Evolutionary conservation across 2,329 filamentous ascomycete species (phyloP).

Genomic region (Pezicula neosporulosa): DNA sequence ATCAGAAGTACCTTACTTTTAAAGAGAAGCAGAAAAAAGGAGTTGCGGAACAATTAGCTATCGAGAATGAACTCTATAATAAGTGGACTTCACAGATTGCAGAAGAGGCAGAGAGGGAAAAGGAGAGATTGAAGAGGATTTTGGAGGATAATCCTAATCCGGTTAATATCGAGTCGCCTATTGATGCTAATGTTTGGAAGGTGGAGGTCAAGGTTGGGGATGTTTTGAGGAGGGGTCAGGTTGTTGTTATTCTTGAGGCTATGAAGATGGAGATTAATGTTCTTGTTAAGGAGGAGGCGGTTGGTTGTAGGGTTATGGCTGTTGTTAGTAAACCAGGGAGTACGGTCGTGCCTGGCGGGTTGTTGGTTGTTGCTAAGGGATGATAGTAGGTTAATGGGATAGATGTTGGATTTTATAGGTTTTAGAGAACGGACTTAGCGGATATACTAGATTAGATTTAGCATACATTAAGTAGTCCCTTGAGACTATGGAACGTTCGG

Average conservation of each 20-base stretch:
- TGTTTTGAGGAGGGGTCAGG: too few species aligned
- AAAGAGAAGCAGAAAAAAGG: slow-evolving; percentile 9
- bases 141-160: slow-evolving; percentile 18
- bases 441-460: too few species aligned
- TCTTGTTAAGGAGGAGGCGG: slow-evolving; percentile 20
- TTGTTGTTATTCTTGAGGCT: slow-evolving; percentile 46
- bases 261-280: slow-evolving; percentile 56
- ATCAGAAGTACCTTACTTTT: slow-evolving; percentile 13
- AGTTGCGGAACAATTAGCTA: slow-evolving; percentile 15
- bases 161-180: slow-evolving; percentile 35
- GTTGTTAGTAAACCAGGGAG: slow-evolving; percentile 35
- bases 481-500: too few species aligned
- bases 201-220: too few species aligned
- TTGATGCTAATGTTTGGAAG: slow-evolving; percentile 53
- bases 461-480: too few species aligned
- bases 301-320: slow-evolving; percentile 31
- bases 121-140: slow-evolving; percentile 11
- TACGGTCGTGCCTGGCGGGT: slow-evolving; percentile 29
- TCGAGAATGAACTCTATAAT: slow-evolving; percentile 25
- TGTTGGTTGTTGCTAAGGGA: slow-evolving; percentile 15
- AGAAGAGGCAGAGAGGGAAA: slow-evolving; percentile 14
- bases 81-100: slow-evolving; percentile 27
- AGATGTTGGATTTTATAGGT: too few species aligned
- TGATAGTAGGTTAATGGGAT: too few species aligned
- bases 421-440: too few species aligned